Evolutionary conservation across 768 basidiomycete species (phyloP), one percentile per base, ranked within the genome.

Genomic region (Boletus rubescentipes): DNA sequence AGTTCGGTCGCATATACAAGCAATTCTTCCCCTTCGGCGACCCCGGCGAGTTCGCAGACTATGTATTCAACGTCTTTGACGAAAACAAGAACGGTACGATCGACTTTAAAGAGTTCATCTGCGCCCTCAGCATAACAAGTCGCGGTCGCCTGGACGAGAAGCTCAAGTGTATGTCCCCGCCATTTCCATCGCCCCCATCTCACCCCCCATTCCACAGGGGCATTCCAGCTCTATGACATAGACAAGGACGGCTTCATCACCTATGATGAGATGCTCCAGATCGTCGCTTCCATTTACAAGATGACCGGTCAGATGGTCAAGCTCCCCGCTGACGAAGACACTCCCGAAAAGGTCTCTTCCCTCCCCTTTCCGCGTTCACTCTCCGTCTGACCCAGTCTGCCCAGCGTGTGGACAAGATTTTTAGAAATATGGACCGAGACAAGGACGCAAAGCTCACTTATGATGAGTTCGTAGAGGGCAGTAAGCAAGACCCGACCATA

Each of bases 11-110:
- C 72, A 99, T 99, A 79, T 99, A 98, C 82, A 93, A 94, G 70
- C 97, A 98, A 72, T 99, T 99, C 88, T 99, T 99, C 80, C 97
- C 97, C 23, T 99, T 99, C 66, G 97, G 97, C 58, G 96, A 99
- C 72, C 96, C 97, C 9, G 85, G 78, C 54, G 90, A 96, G 70
- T 99, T 99, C 67, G 94, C 97, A 36, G 91, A 98, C 73, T 95
- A 96, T 64, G 96, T 99, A 66, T 99, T 99, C 81, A 94, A 97
- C 66, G 95, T 98, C 54, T 95, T 94, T 69, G 93, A 96, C 69
- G 86, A 87, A 67, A 92, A 96, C 78, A 87, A 89, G 80, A 95
- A 91, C 73, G 93, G 92, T 51, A 93, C 90, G 26, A 99, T 99
- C 75, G 97, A 99, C 77, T 99, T 99, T 74, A 96, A 95, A 65